Conservation (phyloP, 805 yeast genomes). For the Peterozyma xylosa region DNA sequence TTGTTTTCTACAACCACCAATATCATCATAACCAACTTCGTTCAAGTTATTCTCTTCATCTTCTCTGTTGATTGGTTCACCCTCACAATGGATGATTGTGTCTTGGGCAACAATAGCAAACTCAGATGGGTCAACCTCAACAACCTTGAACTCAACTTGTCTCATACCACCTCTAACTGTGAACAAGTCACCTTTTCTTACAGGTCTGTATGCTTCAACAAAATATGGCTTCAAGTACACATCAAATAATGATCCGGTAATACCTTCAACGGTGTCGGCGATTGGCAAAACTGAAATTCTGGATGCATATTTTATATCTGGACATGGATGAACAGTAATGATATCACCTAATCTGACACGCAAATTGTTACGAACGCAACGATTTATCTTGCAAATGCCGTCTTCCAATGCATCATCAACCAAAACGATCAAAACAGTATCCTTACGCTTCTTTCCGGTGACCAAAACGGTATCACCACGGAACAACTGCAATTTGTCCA, state of each 20-base stretch:
- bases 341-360: slow-evolving; percentile 93
- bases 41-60: slow-evolving; percentile 95
- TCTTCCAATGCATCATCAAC: slow-evolving; percentile 96
- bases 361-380: slow-evolving; percentile 93
- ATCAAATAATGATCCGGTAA: slow-evolving; percentile 93
- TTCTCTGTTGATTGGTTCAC: slow-evolving; percentile 97
- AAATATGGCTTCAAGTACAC: slow-evolving; percentile 96
- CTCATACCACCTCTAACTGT: slow-evolving; percentile 99
- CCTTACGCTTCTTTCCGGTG: slow-evolving; percentile 97
- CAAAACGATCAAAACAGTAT: slow-evolving; percentile 90
- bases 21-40: slow-evolving; percentile 98
- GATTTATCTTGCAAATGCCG: slow-evolving; percentile 88
- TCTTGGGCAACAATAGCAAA: slow-evolving; percentile 98
- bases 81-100: slow-evolving; percentile 96
- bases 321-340: slow-evolving; percentile 87
- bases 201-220: slow-evolving; percentile 98
- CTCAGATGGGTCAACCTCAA: slow-evolving; percentile 96
- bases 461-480: slow-evolving; percentile 97
- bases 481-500: slow-evolving; percentile 91
- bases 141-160: slow-evolving; percentile 97
- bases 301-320: slow-evolving; percentile 94
- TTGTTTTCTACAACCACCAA: slow-evolving; percentile 98
- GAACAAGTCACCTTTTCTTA: slow-evolving; percentile 94
- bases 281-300: slow-evolving; percentile 94
- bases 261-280: slow-evolving; percentile 96